Base-by-base conservation (phyloP, 2,329 filamentous ascomycete species). In the Xylaria polymorpha region DNA sequence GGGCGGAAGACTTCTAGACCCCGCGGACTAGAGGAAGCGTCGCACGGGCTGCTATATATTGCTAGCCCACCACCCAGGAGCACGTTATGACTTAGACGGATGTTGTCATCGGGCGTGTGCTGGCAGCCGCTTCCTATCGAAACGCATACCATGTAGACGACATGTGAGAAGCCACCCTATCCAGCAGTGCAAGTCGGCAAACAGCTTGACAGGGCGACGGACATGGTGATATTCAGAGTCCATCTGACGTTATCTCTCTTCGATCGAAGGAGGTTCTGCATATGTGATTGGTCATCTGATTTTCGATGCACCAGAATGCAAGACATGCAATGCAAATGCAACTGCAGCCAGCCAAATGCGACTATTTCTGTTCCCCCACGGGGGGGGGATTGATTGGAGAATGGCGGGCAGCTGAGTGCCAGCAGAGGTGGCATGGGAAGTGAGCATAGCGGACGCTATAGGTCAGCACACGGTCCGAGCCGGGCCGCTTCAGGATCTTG, bases 251-350 rank as follows among this genome's bases (percentile, higher is more conserved):
- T 69, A 66, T 66, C 59, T 51, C 18, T 39, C 22, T 55, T 61
- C n/a, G 22, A n/a, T 39, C 44, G 35, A 60, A 22, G 63, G 35
- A 39, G 37, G 48, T 41, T 15, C 53, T 53, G 53, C 46, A 46
- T 69, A 25, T 41, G 22, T 64, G 51, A 67, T 68, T 70, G 64
- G 68, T 59, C 61, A 64, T 68, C 43, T 59, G 57, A 18, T 65
- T 64, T 61, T 14, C 57, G 29, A 67, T 61, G 64, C 41, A 55
- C 55, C 32, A 9, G 46, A 39, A 63, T 69, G 60, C 64, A 67
- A 60, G 67, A 59, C 63, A 69, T 61, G 14, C 41, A 37, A 58
- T 61, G 51, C 57, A 62, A 25, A 66, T 29, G 55, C 55, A 48
- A 37, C 58, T 61, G 60, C 59, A 59, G 25, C 50, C 41, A 41